phyloP scores from a whole-genome alignment of 176 grass and related monocot species.

The Puya raimondii region DNA sequence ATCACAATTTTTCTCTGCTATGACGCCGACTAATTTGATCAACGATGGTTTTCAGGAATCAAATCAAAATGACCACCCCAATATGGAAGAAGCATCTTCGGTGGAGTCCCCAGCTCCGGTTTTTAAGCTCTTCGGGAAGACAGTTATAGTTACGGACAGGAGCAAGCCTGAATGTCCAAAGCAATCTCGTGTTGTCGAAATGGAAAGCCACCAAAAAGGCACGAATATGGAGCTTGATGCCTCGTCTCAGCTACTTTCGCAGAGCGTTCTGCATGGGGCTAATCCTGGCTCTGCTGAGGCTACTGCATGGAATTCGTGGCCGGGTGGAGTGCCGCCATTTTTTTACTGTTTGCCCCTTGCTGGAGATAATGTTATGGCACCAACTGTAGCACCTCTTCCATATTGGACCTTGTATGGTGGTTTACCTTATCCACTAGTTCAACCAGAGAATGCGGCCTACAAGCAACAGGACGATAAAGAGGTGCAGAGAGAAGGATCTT shows the following conservation, averaged over 20 bases:
- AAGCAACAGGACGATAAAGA: constrained; percentile 11
- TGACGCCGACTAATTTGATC: constrained; percentile 5
- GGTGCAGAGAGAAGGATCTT: constrained; percentile 32
- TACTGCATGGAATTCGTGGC: constrained; percentile 29
- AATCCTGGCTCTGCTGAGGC: constrained; percentile 10
- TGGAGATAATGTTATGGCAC: constrained; percentile 18
- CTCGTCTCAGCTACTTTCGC: constrained; percentile 23
- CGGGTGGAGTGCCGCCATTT: constrained; percentile 25
- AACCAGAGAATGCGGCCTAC: constrained; percentile 10
- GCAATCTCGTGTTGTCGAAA: neutral
- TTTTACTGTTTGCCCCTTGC: constrained; percentile 35
- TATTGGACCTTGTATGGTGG: constrained; percentile 34
- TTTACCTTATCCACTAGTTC: constrained; percentile 6
- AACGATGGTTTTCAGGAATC: constrained; percentile 13
- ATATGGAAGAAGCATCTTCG: constrained; percentile 17
- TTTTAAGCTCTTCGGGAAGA: constrained; percentile 72
- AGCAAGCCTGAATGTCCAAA: neutral
- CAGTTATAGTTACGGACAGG: constrained; percentile 11
- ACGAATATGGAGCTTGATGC: constrained; percentile 29
- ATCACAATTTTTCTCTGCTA: neutral
- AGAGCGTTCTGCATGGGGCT: constrained; percentile 11
- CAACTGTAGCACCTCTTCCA: constrained; percentile 7
- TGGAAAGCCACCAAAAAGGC: neutral
- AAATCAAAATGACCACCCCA: constrained; percentile 9
- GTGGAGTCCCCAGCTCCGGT: constrained; percentile 20